Evolutionary conservation across 2,329 filamentous ascomycete genomes (phyloP).

Genomic region (Thelonectria olida): DNA sequence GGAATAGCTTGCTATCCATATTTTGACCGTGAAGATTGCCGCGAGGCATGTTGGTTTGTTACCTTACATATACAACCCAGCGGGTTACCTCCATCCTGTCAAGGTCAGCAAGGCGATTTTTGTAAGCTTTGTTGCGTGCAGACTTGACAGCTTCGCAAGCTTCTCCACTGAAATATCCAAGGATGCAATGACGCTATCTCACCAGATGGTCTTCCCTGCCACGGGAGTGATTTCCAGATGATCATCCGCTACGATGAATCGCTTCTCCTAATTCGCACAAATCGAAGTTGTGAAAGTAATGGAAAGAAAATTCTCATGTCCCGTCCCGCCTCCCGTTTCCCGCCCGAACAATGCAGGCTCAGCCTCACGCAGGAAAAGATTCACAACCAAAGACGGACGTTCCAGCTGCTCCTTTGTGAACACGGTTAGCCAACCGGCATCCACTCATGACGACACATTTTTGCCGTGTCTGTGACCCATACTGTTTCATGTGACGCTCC

Average conservation of each 20-base stretch:
- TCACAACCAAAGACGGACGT: background rate
- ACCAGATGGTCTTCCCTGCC: constrained; percentile 14
- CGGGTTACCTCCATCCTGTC: too few relatives aligned
- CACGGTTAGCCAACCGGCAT: constrained; percentile 3
- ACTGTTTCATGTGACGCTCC: constrained; percentile 17
- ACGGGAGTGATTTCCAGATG: background rate
- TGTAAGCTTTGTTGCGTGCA: too few relatives aligned
- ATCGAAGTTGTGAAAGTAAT: too few relatives aligned
- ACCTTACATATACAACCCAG: too few relatives aligned
- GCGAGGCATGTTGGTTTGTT: background rate
- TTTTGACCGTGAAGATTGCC: too few relatives aligned
- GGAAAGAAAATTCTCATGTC: background rate
- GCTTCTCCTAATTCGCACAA: too few relatives aligned
- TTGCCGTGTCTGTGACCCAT: constrained; percentile 7
- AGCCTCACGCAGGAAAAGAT: background rate
- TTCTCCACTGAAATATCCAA: constrained; percentile 11
- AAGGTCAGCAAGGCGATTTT: too few relatives aligned
- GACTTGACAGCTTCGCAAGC: constrained; percentile 14
- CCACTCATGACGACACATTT: constrained; percentile 4
- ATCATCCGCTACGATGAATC: background rate
- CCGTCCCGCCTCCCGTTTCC: background rate
- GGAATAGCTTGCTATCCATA: too few relatives aligned
- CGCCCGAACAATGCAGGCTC: too few relatives aligned
- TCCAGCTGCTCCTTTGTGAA: background rate
- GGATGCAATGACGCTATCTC: constrained; percentile 20